These are phyloP conservation scores for Mortierella sp. DNA, from an alignment of 371 early-diverging fungal genomes.

Conservation along the genomic window DNA sequence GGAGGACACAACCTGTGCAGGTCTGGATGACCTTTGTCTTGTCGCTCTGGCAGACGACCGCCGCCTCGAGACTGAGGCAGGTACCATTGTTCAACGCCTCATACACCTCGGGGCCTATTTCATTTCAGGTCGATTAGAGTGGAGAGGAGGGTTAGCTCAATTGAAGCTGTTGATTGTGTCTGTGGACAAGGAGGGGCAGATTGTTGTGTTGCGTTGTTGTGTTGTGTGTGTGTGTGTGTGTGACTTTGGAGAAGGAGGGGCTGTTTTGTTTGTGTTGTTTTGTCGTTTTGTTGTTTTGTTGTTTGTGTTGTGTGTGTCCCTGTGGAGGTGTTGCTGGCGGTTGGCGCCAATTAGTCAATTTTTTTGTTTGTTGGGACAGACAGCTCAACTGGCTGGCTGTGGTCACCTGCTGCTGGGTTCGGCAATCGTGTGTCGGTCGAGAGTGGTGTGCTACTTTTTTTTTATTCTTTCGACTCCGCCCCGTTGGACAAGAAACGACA, in stretches of 20 bases:
- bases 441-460: background rate
- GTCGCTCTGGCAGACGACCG: constrained; percentile 91
- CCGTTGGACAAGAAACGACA: background rate
- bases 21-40: constrained; percentile 81
- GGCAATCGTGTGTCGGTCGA: background rate
- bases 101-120: constrained; percentile 41
- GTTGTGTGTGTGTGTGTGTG: background rate
- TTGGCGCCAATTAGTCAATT: background rate
- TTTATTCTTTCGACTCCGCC: constrained; percentile 3
- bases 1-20: constrained; percentile 89
- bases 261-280: too few species aligned
- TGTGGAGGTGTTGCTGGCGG: background rate
- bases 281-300: background rate
- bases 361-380: constrained; percentile 7
- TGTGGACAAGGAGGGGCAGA: background rate
- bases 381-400: background rate
- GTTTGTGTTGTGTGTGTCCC: background rate
- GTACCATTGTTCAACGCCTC: constrained; percentile 56
- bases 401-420: background rate
- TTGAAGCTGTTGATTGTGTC: background rate
- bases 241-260: background rate
- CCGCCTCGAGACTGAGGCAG: constrained; percentile 79
- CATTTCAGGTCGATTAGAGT: background rate
- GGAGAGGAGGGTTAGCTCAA: background rate
- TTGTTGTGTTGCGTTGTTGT: background rate